Base-by-base conservation (phyloP, 2,329 filamentous ascomycete species). In the Aphanocladium album region DNA sequence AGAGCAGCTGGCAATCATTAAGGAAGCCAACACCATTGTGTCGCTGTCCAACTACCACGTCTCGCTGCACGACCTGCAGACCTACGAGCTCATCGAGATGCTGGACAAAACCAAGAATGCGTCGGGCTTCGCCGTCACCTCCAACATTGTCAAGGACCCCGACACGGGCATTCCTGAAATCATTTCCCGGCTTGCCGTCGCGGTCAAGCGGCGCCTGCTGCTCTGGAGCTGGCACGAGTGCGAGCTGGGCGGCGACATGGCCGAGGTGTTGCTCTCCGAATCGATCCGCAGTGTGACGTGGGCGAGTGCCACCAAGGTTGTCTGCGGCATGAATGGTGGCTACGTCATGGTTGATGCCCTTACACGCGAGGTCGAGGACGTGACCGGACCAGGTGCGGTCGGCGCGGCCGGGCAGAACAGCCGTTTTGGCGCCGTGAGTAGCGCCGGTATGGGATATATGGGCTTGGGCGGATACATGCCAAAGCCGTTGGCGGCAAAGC, bases 181-280 rank as follows among this genome's bases (percentile, higher is more conserved):
- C 60, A 93, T 98, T 65, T 96, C 91, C 60, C 83, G 92, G 41
- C 79, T 99, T 56, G 95, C 92, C 7, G 93, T 99, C 12, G 92
- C 92, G 5, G 91, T 97, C 37, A 98, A 98, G 80, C 83, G 95
- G 69, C 90, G 90, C 68, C 80, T 99, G 57, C 74, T 98, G 63
- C 76, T 97, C 60, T 99, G 95, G 93, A 90, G 88, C 69, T 99
- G 96, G 95, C 89, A 95, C 68, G 93, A 96, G 72, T 95, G 92
- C 79, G 95, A 98, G 77, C 81, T 97, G 46, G 83, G 83, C 52
- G 80, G 84, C 3, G 86, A 95, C 37, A 85, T 88, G 0, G 79
- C 80, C 30, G 95, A 98, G 75, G 84, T 97, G 41, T 84, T 86
- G 1, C 80, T 98, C 49, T 80, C 91, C 37, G 93, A 93, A 69